Base-by-base conservation (phyloP, 1,284 basidiomycete species). In the Hortiboletus rubellus region DNA sequence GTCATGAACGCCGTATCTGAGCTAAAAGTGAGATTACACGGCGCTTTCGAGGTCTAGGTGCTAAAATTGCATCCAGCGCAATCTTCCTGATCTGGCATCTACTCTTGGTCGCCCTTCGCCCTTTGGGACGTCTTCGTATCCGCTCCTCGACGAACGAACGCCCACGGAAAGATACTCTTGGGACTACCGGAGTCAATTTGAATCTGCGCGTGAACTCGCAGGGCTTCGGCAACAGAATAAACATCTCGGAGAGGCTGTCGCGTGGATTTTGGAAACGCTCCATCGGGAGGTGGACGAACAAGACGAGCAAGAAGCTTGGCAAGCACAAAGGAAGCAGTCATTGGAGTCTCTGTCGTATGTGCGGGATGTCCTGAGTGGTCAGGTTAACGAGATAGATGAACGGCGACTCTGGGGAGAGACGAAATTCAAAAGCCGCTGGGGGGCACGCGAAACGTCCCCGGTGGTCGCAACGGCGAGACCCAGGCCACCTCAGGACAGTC, bases 41-140 rank as follows among this genome's bases (percentile, higher is more conserved):
- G 9, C 17, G 7, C 10, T 47, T 41, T 10, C 15, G 42, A 24
- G 36, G 49, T 42, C 40, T 41, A 18, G 22, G 36, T 52, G 38
- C 46, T 62, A 61, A 60, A 47, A 46, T 36, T 41, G 36, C 38
- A 49, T 54, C 7, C 64, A 94, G 92, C 86, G 84, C 59, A 94
- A 92, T 71, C 81, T 94, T 18, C 92, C 92, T 2, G 93, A 95
- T 62, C 67, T 93, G 17, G 77, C 87, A 12, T 81, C 81, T n/a
- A 83, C 85, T 17, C 76, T 92, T n/a, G 79, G 80, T 38, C 83
- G 82, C 31, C 63, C 78, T 2, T 78, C 86, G 27, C 75, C 83
- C 1, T 74, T 72, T 33, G 70, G 70, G 31, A 64, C 74, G 48
- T 71, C 80, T 2, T 75, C 81, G 3, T 87, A 87, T 66, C 86